These are phyloP conservation scores for Colletotrichum sp. DNA, from an alignment of 2,329 filamentous ascomycete species.

Conservation along the genomic window DNA sequence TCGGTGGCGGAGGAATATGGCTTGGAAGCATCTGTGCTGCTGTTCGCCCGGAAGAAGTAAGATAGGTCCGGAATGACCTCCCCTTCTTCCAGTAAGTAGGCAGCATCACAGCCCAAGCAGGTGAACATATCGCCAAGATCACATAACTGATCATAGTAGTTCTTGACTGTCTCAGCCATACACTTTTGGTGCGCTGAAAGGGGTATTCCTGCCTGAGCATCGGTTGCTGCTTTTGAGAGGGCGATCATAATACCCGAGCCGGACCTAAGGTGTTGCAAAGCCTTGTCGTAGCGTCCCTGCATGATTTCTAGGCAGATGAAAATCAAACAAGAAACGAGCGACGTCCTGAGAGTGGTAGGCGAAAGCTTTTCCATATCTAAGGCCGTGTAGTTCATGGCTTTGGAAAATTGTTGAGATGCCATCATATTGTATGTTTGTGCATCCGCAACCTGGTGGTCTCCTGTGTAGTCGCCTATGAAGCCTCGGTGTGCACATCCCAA, in stretches of 20 bases:
- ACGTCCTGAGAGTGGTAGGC: background rate
- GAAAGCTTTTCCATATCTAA: background rate
- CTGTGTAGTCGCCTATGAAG: background rate
- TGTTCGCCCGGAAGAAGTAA: background rate
- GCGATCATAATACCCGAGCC: conserved; percentile 6
- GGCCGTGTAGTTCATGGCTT: background rate
- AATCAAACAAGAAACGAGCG: conserved; percentile 24
- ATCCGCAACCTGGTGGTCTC: background rate
- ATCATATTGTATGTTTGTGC: background rate
- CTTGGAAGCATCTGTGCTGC: background rate
- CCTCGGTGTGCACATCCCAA: background rate
- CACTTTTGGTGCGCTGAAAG: background rate
- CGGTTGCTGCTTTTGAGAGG: background rate
- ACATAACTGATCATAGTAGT: background rate
- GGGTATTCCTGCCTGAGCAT: background rate
- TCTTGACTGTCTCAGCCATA: background rate
- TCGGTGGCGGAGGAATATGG: background rate
- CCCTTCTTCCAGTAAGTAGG: conserved; percentile 23
- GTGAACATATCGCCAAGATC: conserved; percentile 26
- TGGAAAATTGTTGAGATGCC: background rate
- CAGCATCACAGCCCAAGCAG: conserved; percentile 21
- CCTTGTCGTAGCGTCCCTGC: conserved; percentile 25
- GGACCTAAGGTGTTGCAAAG: conserved; percentile 23
- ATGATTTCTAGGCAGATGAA: conserved; percentile 28
- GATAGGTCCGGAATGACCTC: background rate